These are phyloP conservation scores for Microdochium bolleyi DNA, from an alignment of 2,329 filamentous ascomycete species.

Conservation along the genomic window DNA sequence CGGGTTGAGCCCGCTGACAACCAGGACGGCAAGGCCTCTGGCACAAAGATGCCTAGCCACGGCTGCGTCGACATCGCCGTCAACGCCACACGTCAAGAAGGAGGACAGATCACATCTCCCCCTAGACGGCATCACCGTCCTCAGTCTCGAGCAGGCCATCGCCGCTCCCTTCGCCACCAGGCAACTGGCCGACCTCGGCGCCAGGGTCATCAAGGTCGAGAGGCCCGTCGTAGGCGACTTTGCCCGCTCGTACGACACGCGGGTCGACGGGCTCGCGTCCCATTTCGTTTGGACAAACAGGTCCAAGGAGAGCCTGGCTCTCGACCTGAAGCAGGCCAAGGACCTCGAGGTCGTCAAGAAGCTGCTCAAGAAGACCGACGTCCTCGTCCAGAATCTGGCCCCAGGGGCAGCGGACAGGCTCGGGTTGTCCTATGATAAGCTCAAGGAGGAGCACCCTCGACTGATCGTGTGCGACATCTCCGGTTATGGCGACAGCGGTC, in stretches of 20 bases:
- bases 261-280: slow-evolving; percentile 39
- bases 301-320: slow-evolving; percentile 43
- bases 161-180: slow-evolving; percentile 46
- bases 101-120: slow-evolving; percentile 9
- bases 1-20: too few species aligned
- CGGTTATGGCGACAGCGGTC: slow-evolving; percentile 41
- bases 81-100: background rate
- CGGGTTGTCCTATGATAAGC: slow-evolving; percentile 34
- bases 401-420: slow-evolving; percentile 39
- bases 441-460: slow-evolving; percentile 30
- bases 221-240: slow-evolving; percentile 43
- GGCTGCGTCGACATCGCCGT: background rate
- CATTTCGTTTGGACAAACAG: slow-evolving; percentile 50
- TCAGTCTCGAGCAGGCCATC: slow-evolving; percentile 46
- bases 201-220: slow-evolving; percentile 47
- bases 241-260: slow-evolving; percentile 39
- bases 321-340: slow-evolving; percentile 35
- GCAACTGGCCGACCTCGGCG: slow-evolving; percentile 44
- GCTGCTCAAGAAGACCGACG: slow-evolving; percentile 35
- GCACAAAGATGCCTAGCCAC: background rate
- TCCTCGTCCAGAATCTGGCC: slow-evolving; percentile 45
- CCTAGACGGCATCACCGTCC: slow-evolving; percentile 37
- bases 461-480: slow-evolving; percentile 48
- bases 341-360: slow-evolving; percentile 34
- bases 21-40: background rate